These are phyloP conservation scores for Termitomyces sp. DNA, from an alignment of 768 basidiomycete species.

Conservation along the genomic window DNA sequence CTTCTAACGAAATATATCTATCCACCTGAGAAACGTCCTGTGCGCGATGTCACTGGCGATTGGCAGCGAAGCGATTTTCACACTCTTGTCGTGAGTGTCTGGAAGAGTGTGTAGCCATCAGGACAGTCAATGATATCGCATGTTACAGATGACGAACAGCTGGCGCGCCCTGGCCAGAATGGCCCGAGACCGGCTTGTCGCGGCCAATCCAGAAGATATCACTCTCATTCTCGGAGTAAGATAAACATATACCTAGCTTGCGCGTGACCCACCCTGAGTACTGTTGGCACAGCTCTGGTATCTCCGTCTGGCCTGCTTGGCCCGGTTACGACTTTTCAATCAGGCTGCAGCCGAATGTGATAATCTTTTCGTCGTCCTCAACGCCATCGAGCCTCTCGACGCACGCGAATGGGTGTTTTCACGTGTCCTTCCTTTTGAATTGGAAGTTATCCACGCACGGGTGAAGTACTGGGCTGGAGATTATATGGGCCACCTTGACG, in stretches of 20 bases:
- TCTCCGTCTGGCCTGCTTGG: slow-evolving; percentile 73
- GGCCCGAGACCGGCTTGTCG: slow-evolving; percentile 76
- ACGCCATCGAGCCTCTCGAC: slow-evolving; percentile 48
- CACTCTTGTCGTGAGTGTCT: slow-evolving; percentile 73
- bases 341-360: slow-evolving; percentile 83
- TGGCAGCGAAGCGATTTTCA: slow-evolving; percentile 73
- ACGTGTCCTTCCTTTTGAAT: slow-evolving; percentile 54
- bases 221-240: slow-evolving; percentile 64
- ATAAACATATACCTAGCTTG: not conserved
- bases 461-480: slow-evolving; percentile 83
- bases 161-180: slow-evolving; percentile 84
- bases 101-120: slow-evolving; percentile 13
- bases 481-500: slow-evolving; percentile 76
- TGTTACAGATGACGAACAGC: slow-evolving; percentile 75
- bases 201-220: slow-evolving; percentile 66
- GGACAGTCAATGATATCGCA: slow-evolving; percentile 17
- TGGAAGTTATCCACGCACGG: slow-evolving; percentile 70
- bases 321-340: slow-evolving; percentile 81
- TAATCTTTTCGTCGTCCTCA: slow-evolving; percentile 72
- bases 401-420: slow-evolving; percentile 60
- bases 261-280: not conserved
- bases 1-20: slow-evolving; percentile 82
- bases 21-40: slow-evolving; percentile 70
- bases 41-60: slow-evolving; percentile 70
- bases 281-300: slow-evolving; percentile 64